Evolutionary conservation across 2,329 filamentous ascomycete species (phyloP), one percentile per base, ranked within the genome.

Genomic region (Colletotrichum cereale): DNA sequence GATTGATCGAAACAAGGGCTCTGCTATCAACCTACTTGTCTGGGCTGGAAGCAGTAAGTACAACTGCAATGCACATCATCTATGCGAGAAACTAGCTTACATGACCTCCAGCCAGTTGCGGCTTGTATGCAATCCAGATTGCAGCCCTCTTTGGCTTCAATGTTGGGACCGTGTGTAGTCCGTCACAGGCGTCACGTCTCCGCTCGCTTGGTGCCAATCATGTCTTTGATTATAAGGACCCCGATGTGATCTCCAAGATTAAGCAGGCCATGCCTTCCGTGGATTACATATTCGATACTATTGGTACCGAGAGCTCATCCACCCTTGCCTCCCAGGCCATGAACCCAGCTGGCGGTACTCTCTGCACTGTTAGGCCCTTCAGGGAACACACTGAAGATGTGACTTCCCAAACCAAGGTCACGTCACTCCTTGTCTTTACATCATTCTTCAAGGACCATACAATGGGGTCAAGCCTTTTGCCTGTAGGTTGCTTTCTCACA

Each of bases 51-150:
- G 55, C 34, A 38, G 55, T 57, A 57, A 57, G 53, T 26, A 14
- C 44, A 16, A 60, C 36, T 42, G 26, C 34, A 18, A 48, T 8
- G 24, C 40, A 42, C 40, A 38, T n/a, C 26, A n/a, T 44, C 62
- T 12, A 24, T 26, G 40, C 44, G 34, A 36, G 26, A 47, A 29
- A 21, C 26, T 21, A 40, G 44, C 55, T 57, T 18, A 65, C 34
- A 26, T 11, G 12, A 26, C 14, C 14, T 24, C 36, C 29, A 62
- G 58, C 40, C 31, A 44, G 38, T 21, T 36, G 38, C 40, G 58
- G 58, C 31, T 36, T 31, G n/a, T 62, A 44, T 24, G 58, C 58
- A 42, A 48, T 62, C 16, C 58, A 62, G 29, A 42, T 62, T 44
- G 58, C 40, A 8, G 40, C 38, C 11, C 58, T 62, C 26, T 44